A percentile compares a stretch with the other conserved stretches of the same genome.
Conservation (phyloP, 768 basidiomycete species). For the Tylopilus balloui region DNA sequence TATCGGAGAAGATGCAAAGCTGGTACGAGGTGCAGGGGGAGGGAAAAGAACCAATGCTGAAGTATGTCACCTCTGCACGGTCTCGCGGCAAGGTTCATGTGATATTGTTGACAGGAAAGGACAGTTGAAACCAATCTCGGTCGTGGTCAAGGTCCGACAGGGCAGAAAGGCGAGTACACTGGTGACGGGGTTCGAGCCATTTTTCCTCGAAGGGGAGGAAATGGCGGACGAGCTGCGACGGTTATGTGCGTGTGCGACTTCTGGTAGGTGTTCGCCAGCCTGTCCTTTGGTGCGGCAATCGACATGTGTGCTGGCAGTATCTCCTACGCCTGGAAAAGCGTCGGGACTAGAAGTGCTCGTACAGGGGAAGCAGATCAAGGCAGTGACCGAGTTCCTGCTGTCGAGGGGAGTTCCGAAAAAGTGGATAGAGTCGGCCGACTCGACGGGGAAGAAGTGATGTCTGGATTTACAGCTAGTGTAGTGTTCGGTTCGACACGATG, state of each 20-base stretch:
- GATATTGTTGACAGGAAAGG: constrained; percentile 58
- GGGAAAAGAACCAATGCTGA: constrained; percentile 52
- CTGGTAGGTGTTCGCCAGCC: constrained; percentile 43
- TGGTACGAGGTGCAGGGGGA: constrained; percentile 65
- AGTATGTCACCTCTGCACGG: constrained; percentile 39
- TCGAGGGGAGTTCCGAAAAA: constrained; percentile 73
- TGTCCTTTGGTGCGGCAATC: background rate
- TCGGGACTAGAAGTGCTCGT: constrained; percentile 69
- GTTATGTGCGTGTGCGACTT: constrained; percentile 74
- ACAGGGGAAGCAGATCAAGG: constrained; percentile 76
- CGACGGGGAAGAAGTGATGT: constrained; percentile 40
- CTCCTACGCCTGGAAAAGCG: constrained; percentile 54
- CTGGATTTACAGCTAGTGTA: background rate
- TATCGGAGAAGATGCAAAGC: constrained; percentile 66
- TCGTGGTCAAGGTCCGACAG: constrained; percentile 69
- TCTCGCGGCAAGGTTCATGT: background rate
- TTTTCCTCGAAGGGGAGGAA: constrained; percentile 59
- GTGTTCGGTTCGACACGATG: constrained; percentile 2
- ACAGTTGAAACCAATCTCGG: constrained; percentile 59
- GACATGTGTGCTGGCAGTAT: constrained; percentile 40
- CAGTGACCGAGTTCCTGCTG: constrained; percentile 62
- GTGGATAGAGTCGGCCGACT: constrained; percentile 64
- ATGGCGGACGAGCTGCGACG: constrained; percentile 77
- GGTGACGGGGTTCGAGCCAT: constrained; percentile 78
- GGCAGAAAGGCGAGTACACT: constrained; percentile 74